These are phyloP conservation scores for Mycena chlorophos DNA, from an alignment of 768 basidiomycete species.

Conservation along the genomic window DNA sequence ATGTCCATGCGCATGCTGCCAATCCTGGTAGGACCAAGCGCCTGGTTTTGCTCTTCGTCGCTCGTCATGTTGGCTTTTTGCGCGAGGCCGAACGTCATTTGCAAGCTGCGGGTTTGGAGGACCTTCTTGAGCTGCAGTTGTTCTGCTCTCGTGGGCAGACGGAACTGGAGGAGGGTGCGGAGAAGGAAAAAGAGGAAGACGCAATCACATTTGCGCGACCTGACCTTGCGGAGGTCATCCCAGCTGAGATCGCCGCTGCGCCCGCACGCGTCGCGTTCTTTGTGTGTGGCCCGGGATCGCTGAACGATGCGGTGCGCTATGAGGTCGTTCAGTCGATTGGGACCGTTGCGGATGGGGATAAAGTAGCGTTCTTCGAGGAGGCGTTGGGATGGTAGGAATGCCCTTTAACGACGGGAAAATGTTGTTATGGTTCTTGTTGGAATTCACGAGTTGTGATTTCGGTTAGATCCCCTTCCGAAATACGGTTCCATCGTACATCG, in stretches of 20 bases:
- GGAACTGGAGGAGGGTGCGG: neutral
- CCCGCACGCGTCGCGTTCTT: neutral
- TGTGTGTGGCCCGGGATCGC: neutral
- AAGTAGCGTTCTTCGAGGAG: neutral
- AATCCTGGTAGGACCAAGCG: neutral
- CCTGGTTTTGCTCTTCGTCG: neutral
- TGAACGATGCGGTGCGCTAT: neutral
- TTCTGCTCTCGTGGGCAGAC: neutral
- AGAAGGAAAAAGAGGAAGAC: neutral
- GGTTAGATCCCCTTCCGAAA: no score
- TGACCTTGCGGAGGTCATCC: neutral
- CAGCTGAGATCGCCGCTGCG: neutral
- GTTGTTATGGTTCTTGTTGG: no score
- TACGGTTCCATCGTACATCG: no score
- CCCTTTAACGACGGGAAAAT: no score
- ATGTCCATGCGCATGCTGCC: neutral
- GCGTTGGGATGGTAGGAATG: neutral
- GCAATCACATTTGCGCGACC: neutral
- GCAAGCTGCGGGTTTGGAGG: neutral
- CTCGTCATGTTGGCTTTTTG: neutral
- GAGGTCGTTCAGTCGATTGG: neutral
- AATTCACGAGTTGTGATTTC: no score
- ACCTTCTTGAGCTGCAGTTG: neutral
- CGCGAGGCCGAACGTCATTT: neutral
- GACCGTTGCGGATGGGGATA: neutral